Percentiles rank a stretch among this genome's conserved stretches.
Evolutionary conservation across 495 filamentous ascomycete genomes (phyloP).

Genomic region (Hypoxylon lenormandii): DNA sequence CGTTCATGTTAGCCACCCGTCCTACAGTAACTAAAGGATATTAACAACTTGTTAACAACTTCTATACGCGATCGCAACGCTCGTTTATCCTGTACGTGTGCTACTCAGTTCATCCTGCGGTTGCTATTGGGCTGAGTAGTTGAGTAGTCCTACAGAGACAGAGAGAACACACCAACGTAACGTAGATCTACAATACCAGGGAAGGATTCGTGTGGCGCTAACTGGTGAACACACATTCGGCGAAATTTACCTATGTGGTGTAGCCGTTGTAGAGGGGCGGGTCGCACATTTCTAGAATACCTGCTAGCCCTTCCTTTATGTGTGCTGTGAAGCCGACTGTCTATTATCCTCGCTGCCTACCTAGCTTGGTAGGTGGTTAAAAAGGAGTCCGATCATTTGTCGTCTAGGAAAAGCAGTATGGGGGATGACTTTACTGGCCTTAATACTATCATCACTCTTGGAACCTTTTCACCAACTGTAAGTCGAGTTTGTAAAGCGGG

Average conservation of each 20-base stretch:
- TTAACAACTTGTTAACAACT: slow-evolving; percentile 4
- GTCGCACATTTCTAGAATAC: background rate
- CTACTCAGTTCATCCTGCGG: slow-evolving; percentile 17
- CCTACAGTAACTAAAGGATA: background rate
- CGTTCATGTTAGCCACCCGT: background rate
- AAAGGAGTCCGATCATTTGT: too few relatives aligned
- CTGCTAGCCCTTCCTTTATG: background rate
- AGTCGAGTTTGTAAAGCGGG: background rate
- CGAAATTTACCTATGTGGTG: slow-evolving; percentile 24
- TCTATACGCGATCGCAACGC: slow-evolving; percentile 38
- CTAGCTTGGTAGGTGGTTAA: too few relatives aligned
- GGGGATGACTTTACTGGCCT: background rate
- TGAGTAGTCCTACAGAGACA: slow-evolving; percentile 31
- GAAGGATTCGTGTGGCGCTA: slow-evolving; percentile 30
- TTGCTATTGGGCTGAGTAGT: slow-evolving; percentile 26
- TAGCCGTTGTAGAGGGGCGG: slow-evolving; percentile 14
- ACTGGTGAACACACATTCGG: slow-evolving; percentile 22
- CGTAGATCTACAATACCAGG: slow-evolving; percentile 30
- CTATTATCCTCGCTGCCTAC: too few relatives aligned
- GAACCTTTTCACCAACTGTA: background rate
- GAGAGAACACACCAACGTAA: slow-evolving; percentile 15
- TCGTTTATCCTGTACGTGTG: slow-evolving; percentile 27
- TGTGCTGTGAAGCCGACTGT: too few relatives aligned
- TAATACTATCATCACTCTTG: background rate
- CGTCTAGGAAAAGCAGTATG: too few relatives aligned